Base-by-base conservation (phyloP, 371 early-diverging fungal species). In the Paraphysoderma sedebokerense region DNA sequence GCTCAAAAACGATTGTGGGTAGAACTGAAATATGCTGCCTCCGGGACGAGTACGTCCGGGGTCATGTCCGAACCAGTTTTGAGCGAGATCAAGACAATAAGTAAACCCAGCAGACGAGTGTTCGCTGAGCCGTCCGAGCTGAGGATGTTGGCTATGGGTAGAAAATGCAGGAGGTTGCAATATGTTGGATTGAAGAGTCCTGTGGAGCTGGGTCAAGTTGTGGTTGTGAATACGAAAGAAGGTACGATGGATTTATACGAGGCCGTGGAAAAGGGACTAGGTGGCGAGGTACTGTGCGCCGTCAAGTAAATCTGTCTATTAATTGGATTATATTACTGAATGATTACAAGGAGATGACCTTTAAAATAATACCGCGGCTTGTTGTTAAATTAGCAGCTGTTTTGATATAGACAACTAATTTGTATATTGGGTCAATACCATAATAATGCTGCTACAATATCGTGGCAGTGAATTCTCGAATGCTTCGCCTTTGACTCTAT, bases 181-280 rank as follows among this genome's bases (percentile, higher is more conserved):
- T 56, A 3, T 55, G 59, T 7, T 15, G 50, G 42, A 1, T 51
- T 68, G 42, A 36, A 67, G 48, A 62, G 61, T 52, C 85, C 89
- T 28, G 64, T 87, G 44, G 74, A 74, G 36, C 82, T 90, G 0
- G 96, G 96, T 33, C 90, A 92, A 65, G 77, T 92, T 51, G 81
- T 88, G 27, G 82, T 93, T 45, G 58, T 96, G 29, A 76, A 81
- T 17, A 92, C 96, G 35, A 72, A 71, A 27, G 70, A 76, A 53
- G 96, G 96, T n/a, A 81, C 93, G 15, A 52, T 92, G 44, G 93
- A 92, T 52, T 51, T 93, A 47, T 81, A 87, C 55, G 92, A 89
- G 34, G 96, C 96, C 3, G 62, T 91, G 48, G 63, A 76, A 57
- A 69, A 80, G 59, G 74, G 80, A 35, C 74, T 85, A 19, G 92